Conservation (phyloP, 305 asterid genomes). For the Ilex paraguariensis region DNA sequence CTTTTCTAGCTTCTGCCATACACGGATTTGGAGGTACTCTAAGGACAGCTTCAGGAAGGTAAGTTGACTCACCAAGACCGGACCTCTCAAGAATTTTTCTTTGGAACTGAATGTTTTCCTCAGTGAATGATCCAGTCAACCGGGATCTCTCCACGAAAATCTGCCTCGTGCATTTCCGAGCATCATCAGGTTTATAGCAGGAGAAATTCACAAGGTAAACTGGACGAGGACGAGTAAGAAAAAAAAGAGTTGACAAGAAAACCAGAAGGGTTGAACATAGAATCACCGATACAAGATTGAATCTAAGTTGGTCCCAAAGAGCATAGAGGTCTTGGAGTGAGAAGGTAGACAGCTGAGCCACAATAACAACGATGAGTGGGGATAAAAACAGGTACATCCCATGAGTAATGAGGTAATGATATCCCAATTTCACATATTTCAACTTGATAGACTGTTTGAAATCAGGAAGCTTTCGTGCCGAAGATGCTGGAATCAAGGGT, state of each 20-base stretch:
- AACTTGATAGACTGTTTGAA: conserved; percentile 67
- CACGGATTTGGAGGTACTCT: conserved; percentile 69
- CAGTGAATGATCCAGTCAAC: conserved; percentile 42
- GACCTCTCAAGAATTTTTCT: conserved; percentile 73
- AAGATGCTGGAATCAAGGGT: conserved; percentile 34
- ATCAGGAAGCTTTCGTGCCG: conserved; percentile 61
- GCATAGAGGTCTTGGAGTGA: conserved; percentile 46
- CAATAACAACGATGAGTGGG: conserved; percentile 48
- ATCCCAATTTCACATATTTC: conserved; percentile 86
- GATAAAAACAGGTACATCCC: conserved; percentile 70
- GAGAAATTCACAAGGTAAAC: conserved; percentile 74
- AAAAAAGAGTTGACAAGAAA: conserved; percentile 55
- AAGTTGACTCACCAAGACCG: conserved; percentile 71
- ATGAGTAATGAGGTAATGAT: conserved; percentile 70
- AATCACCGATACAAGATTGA: conserved; percentile 55
- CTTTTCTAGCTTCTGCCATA: conserved; percentile 69
- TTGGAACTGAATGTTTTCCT: conserved; percentile 53
- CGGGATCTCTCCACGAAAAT: conserved; percentile 52
- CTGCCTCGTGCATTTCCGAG: conserved; percentile 57
- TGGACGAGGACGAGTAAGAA: conserved; percentile 64
- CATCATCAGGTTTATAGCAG: conserved; percentile 67
- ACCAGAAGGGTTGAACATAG: conserved; percentile 64
- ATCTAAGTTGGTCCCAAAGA: conserved; percentile 69
- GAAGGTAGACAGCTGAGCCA: conserved; percentile 65
- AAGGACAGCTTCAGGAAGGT: conserved; percentile 61